Evolutionary conservation across 129 eudicot species (phyloP).

Genomic region (Centaurea solstitialis): DNA sequence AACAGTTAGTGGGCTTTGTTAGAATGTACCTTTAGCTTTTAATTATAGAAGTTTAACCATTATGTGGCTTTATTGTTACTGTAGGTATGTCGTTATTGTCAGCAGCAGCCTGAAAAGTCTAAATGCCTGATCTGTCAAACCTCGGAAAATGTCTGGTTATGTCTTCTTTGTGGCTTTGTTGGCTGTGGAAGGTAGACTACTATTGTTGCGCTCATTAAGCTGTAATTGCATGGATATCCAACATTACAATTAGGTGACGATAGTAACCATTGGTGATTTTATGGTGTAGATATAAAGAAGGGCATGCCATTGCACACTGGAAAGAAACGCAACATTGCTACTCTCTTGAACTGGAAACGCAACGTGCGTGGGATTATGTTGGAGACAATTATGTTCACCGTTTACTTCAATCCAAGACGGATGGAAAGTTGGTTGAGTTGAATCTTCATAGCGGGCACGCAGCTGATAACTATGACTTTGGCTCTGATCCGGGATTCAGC

Average conservation of each 20-base stretch:
- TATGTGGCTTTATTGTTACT: slow-evolving; percentile 15
- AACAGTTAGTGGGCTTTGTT: neutral
- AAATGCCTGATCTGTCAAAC: slow-evolving; percentile 87
- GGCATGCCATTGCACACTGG: slow-evolving; percentile 88
- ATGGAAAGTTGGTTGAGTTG: slow-evolving; percentile 93
- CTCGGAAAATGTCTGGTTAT: slow-evolving; percentile 93
- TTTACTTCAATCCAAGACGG: slow-evolving; percentile 93
- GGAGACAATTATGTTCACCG: slow-evolving; percentile 98
- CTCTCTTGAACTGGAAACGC: slow-evolving; percentile 91
- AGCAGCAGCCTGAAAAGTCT: slow-evolving; percentile 94
- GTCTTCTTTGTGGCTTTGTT: slow-evolving; percentile 93
- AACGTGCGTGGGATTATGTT: slow-evolving; percentile 93
- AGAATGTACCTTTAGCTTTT: neutral
- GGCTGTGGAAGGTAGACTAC: slow-evolving; percentile 84
- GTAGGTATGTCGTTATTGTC: slow-evolving; percentile 96
- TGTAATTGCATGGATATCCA: neutral
- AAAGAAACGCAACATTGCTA: slow-evolving; percentile 96
- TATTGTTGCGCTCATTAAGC: neutral
- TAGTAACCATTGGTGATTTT: slow-evolving; percentile 11
- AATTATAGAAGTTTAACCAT: neutral
- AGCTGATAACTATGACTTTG: slow-evolving; percentile 47
- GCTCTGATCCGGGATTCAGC: slow-evolving; percentile 52
- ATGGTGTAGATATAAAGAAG: slow-evolving; percentile 73
- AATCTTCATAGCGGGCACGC: slow-evolving; percentile 56
- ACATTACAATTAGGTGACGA: neutral